A percentile compares a stretch with the other conserved stretches of the same genome.
phyloP scores from a whole-genome alignment of 176 grass and related monocot species.

The Avena sativa region DNA sequence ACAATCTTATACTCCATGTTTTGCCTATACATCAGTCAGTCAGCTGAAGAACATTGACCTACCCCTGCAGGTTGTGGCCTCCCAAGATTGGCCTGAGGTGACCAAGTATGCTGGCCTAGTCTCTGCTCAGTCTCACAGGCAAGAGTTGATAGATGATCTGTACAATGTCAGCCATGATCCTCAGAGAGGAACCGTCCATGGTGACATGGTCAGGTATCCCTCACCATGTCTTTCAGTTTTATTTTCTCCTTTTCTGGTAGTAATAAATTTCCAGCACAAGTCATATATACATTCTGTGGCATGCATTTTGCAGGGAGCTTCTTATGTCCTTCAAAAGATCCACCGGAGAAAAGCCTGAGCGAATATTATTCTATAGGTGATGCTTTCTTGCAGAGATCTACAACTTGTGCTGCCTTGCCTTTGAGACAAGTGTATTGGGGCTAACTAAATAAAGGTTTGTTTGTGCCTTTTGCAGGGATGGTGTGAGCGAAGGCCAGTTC shows the following conservation, averaged over 20 bases:
- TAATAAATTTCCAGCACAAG: not conserved
- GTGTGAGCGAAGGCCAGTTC: slow-evolving; percentile 90
- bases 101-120: slow-evolving; percentile 94
- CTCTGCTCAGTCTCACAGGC: slow-evolving; percentile 79
- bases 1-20: slow-evolving; percentile 3
- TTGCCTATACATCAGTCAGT: not conserved
- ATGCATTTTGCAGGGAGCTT: slow-evolving; percentile 72
- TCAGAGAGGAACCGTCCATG: slow-evolving; percentile 55
- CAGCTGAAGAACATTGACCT: not conserved
- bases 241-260: not conserved
- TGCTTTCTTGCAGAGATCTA: not conserved
- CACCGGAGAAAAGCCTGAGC: slow-evolving; percentile 69
- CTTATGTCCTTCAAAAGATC: slow-evolving; percentile 83
- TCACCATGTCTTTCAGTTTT: not conserved
- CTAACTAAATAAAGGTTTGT: not conserved
- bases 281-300: not conserved
- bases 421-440: not conserved
- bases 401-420: too few relatives aligned
- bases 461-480: slow-evolving; percentile 56
- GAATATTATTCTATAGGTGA: slow-evolving; percentile 86
- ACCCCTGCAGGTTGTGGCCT: slow-evolving; percentile 79
- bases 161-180: slow-evolving; percentile 80
- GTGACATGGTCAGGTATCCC: slow-evolving; percentile 81
- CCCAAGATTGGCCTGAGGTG: slow-evolving; percentile 93
- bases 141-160: slow-evolving; percentile 84